Percentiles rank a stretch among this genome's conserved stretches.
Evolutionary conservation across 164 flowering plant genomes (phyloP).

Genomic region (Magnolia sinica): DNA sequence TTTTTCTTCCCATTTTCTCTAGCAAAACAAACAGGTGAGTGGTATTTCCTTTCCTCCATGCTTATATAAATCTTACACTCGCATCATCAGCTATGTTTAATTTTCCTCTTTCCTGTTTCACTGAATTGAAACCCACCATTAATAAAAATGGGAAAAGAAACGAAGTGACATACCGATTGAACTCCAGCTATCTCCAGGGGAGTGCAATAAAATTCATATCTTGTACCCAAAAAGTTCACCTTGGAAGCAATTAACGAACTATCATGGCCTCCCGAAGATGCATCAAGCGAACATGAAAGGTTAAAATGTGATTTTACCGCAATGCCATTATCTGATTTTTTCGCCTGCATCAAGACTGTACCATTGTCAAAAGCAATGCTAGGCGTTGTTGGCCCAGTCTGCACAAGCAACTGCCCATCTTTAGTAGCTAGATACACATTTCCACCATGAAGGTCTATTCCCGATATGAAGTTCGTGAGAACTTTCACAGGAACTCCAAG

Average conservation of each 20-base stretch:
- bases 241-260: constrained; percentile 1
- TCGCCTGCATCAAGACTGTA: constrained; percentile 20
- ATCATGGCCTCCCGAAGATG: neutral
- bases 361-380: constrained; percentile 11
- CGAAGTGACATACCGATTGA: constrained; percentile 36
- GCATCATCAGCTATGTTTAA: no score
- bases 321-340: constrained; percentile 10
- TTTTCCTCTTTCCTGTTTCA: no score
- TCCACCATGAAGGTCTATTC: constrained; percentile 27
- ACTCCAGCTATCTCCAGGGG: constrained; percentile 41
- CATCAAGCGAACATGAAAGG: constrained; percentile 27
- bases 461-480: constrained; percentile 22
- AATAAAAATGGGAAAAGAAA: neutral
- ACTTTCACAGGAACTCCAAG: constrained; percentile 39
- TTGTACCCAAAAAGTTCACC: constrained; percentile 17
- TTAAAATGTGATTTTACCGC: constrained; percentile 3
- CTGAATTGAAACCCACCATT: neutral
- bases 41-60: no score
- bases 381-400: constrained; percentile 28
- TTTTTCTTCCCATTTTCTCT: no score
- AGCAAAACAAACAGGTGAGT: no score
- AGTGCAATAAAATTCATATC: constrained; percentile 34
- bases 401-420: constrained; percentile 33
- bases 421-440: constrained; percentile 36
- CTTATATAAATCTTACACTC: no score